These are phyloP conservation scores for Ustilago tritici DNA, from an alignment of 1,284 basidiomycete species.

Conservation along the genomic window DNA sequence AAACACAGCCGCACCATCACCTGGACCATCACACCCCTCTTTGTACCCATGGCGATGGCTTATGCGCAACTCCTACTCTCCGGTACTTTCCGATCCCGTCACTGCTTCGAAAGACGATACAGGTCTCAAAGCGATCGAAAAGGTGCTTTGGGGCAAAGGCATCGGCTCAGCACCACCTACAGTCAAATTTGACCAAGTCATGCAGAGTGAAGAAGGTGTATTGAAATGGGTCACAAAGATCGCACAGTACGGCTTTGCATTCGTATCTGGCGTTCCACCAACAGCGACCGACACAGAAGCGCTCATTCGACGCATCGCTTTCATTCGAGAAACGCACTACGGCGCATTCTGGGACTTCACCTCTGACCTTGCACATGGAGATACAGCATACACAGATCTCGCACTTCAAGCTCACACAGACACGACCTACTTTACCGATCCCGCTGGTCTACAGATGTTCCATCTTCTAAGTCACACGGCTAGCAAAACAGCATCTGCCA, in stretches of 20 bases:
- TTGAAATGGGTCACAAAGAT: slow-evolving; percentile 85
- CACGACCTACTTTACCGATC: slow-evolving; percentile 79
- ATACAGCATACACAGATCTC: slow-evolving; percentile 83
- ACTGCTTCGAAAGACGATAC: slow-evolving; percentile 73
- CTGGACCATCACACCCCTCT: slow-evolving; percentile 74
- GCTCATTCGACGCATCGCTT: slow-evolving; percentile 81
- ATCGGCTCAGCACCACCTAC: slow-evolving; percentile 83
- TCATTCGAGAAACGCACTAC: slow-evolving; percentile 95
- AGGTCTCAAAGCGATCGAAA: slow-evolving; percentile 39
- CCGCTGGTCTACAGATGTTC: slow-evolving; percentile 92
- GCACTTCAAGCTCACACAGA: slow-evolving; percentile 93
- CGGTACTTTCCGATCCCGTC: slow-evolving; percentile 70
- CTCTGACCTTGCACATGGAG: slow-evolving; percentile 87
- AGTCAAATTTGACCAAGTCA: slow-evolving; percentile 81
- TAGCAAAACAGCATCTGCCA: slow-evolving; percentile 13
- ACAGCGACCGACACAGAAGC: slow-evolving; percentile 87
- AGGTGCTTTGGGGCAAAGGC: slow-evolving; percentile 81
- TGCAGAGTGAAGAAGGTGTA: slow-evolving; percentile 79
- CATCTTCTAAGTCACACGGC: slow-evolving; percentile 79
- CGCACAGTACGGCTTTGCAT: slow-evolving; percentile 83
- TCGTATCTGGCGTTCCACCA: slow-evolving; percentile 83
- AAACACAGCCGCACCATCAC: background rate
- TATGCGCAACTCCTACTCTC: slow-evolving; percentile 80
- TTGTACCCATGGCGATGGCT: slow-evolving; percentile 90
- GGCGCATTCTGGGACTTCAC: slow-evolving; percentile 95